These are phyloP conservation scores for Basipetospora chlamydospora DNA, from an alignment of 2,329 filamentous ascomycete genomes.

Conservation along the genomic window DNA sequence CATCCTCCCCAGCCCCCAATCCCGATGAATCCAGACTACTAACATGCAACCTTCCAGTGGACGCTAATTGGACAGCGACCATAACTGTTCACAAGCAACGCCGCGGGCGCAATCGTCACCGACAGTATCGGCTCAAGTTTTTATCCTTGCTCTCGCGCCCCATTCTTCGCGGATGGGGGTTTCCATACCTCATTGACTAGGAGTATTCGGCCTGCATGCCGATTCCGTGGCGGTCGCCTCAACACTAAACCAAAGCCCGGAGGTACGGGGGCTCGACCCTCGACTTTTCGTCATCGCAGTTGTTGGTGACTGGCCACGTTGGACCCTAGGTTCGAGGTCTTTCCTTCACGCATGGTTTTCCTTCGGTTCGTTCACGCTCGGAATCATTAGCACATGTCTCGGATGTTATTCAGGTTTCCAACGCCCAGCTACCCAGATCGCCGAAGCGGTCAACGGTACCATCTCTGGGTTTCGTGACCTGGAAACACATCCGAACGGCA, in stretches of 20 bases:
- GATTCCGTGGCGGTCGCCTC: no score
- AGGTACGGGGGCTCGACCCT: no score
- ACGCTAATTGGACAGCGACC: neutral
- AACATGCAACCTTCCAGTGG: slow-evolving; percentile 2
- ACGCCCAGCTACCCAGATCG: no score
- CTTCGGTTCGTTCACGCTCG: slow-evolving; percentile 1
- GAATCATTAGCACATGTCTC: slow-evolving; percentile 3
- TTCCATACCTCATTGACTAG: slow-evolving; percentile 3
- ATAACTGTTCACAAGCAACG: neutral
- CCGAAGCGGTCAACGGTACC: neutral
- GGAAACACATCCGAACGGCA: slow-evolving; percentile 4
- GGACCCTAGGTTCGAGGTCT: slow-evolving; percentile 3
- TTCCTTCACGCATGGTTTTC: slow-evolving; percentile 3
- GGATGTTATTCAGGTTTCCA: slow-evolving; percentile 2
- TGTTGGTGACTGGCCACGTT: no score
- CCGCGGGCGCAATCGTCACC: neutral
- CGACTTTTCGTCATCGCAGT: no score
- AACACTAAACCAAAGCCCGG: no score
- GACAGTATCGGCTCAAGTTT: neutral
- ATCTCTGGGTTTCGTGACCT: neutral
- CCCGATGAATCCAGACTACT: slow-evolving; percentile 1
- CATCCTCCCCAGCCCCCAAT: no score
- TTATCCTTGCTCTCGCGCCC: neutral
- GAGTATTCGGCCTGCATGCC: no score
- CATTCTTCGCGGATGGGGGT: neutral